Conservation (phyloP, 2,329 filamentous ascomycete species). For the Monosporascus ibericus region DNA sequence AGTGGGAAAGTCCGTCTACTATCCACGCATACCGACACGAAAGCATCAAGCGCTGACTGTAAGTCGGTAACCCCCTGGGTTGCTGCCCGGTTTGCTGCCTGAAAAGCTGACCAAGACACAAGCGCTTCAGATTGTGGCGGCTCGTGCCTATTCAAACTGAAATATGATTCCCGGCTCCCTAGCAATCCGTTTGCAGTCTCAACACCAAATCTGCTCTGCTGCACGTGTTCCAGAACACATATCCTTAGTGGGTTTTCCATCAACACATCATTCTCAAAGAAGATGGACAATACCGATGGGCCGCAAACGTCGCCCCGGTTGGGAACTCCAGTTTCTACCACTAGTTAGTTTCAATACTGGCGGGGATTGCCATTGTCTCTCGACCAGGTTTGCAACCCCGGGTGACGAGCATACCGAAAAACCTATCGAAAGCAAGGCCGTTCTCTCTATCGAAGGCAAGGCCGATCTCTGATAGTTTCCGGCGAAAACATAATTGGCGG, state of each 20-base stretch:
- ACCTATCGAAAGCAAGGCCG: not conserved
- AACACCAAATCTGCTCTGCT: not conserved
- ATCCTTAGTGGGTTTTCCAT: not conserved
- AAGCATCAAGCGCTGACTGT: not conserved
- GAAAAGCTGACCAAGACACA: not conserved
- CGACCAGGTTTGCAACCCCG: not conserved
- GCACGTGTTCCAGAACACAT: not conserved
- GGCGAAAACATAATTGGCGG: not conserved
- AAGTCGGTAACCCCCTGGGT: not conserved
- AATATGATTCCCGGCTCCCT: not conserved
- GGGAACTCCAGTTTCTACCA: not conserved
- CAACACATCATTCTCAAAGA: not conserved
- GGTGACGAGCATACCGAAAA: not conserved
- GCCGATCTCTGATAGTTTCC: not conserved
- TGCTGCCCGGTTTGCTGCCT: not conserved
- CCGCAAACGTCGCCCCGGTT: not conserved
- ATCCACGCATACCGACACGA: not conserved
- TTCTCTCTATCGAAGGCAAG: not conserved
- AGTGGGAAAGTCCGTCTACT: not conserved
- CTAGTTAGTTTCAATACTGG: not conserved
- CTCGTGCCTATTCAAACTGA: not conserved
- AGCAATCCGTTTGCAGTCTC: no score
- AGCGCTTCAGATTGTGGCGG: not conserved
- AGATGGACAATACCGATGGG: not conserved
- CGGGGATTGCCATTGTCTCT: not conserved